Evolutionary conservation across 345 rosid species (phyloP).

Genomic region (Aurinia saxatilis): DNA sequence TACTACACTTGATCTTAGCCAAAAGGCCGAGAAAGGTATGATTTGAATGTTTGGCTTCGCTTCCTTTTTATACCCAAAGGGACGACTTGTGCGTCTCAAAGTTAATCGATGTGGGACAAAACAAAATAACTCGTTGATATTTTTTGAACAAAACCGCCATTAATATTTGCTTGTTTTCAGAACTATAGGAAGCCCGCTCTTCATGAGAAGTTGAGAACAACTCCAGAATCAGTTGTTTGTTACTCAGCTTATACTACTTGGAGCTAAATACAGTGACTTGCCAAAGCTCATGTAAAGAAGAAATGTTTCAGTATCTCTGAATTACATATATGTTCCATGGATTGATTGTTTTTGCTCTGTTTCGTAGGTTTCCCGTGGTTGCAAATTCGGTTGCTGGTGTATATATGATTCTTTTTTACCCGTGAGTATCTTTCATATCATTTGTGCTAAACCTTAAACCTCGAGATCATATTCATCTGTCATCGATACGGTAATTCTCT

Average conservation of each 20-base stretch:
- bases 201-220: conserved; percentile 31
- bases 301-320: background rate
- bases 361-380: conserved; percentile 63
- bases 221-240: conserved; percentile 25
- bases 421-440: conserved; percentile 47
- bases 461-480: conserved; percentile 37
- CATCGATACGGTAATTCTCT: conserved; percentile 39
- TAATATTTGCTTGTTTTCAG: conserved; percentile 16
- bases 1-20: conserved; percentile 69
- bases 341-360: background rate
- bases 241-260: conserved; percentile 23
- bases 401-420: too few species aligned
- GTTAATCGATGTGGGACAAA: conserved; percentile 9
- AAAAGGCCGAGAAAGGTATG: conserved; percentile 42
- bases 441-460: conserved; percentile 28
- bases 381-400: conserved; percentile 54
- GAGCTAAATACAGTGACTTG: conserved; percentile 25
- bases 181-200: conserved; percentile 14
- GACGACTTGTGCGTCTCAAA: background rate
- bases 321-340: too few species aligned
- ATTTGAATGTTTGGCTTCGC: conserved; percentile 12
- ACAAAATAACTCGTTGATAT: too few species aligned
- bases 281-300: conserved; percentile 24
- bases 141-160: too few species aligned
- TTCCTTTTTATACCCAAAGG: background rate